phyloP scores from a whole-genome alignment of 2,329 filamentous ascomycete species.

The Alternaria gaisen region DNA sequence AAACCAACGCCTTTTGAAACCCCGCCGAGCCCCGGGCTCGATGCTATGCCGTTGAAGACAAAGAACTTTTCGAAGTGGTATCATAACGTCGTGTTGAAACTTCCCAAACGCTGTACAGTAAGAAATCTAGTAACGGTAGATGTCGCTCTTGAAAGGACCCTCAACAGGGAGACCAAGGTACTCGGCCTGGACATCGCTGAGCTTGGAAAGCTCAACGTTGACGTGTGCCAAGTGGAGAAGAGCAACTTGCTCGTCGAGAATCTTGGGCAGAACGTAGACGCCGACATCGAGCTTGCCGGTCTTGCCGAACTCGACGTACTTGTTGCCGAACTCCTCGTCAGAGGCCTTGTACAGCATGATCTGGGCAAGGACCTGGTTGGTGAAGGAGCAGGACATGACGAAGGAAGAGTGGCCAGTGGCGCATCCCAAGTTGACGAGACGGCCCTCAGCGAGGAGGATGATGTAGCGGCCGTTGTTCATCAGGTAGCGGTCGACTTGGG shows the following conservation, averaged over 20 bases:
- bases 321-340: constrained; percentile 86
- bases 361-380: constrained; percentile 99
- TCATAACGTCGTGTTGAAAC: constrained; percentile 69
- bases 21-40: constrained; percentile 40
- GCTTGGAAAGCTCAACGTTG: constrained; percentile 90
- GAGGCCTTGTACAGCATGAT: constrained; percentile 96
- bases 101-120: constrained; percentile 37
- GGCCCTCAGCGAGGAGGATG: constrained; percentile 97
- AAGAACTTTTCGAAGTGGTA: constrained; percentile 62
- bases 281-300: constrained; percentile 87
- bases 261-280: constrained; percentile 98
- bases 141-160: constrained; percentile 96
- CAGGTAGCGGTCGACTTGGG: constrained; percentile 97
- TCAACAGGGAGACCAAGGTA: constrained; percentile 87
- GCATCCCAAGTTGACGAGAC: constrained; percentile 99
- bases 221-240: constrained; percentile 90
- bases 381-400: constrained; percentile 99
- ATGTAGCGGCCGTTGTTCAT: constrained; percentile 95
- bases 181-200: constrained; percentile 87
- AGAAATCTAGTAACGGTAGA: constrained; percentile 66
- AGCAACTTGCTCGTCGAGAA: constrained; percentile 98
- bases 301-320: constrained; percentile 97
- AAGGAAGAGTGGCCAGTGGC: constrained; percentile 99
- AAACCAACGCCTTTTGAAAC: constrained; percentile 50
- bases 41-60: constrained; percentile 70